Evolutionary conservation across 1,284 basidiomycete species (phyloP), one percentile per base, ranked within the genome.

Genomic region (Cerrena zonata): DNA sequence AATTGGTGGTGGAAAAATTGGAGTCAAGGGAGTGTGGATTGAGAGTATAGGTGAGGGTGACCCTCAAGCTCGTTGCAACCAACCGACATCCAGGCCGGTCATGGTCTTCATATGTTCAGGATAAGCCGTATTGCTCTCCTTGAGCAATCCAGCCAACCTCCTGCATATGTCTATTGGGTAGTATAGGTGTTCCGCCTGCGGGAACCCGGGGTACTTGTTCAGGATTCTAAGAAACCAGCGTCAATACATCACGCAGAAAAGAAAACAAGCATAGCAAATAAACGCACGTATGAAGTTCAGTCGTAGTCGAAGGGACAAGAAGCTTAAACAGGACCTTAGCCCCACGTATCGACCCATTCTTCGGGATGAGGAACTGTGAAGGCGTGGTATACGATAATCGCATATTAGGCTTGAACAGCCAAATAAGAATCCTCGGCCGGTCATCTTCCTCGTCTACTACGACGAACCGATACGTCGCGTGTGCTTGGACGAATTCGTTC

Each of bases 371-470:
- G 51, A 79, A 81, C 19, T 76, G 72, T 15, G 69, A 69, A 4
- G 77, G 69, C 3, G 78, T 74, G 42, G 75, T 74, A 63, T 92
- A 94, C 1, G 89, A 78, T 24, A 94, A 68, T 11, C 80, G 79
- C 57, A 94, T 82, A 53, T 76, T 82, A 0, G 91, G 91, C 65
- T 93, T 94, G 78, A 95, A 94, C 19, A 94, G 65, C 92, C 92
- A 94, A 11, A 45, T 13, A 53, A 93, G 70, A n/a, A 94, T 75
- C 45, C 87, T 74, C 4, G 86, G 82, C 27, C 75, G 77, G 54
- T 91, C 86, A 19, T 85, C 82, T 61, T 91, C 88, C 58, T 91
- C 90, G 54, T 94, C 92, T 7, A 81, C 72, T 40, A 95, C 71
- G 42, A 92, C 77, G 61, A 95, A 94, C 5, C 91, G 84, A 67